Evolutionary conservation across 305 asterid species (phyloP).

Genomic region (Solanum hybrid): DNA sequence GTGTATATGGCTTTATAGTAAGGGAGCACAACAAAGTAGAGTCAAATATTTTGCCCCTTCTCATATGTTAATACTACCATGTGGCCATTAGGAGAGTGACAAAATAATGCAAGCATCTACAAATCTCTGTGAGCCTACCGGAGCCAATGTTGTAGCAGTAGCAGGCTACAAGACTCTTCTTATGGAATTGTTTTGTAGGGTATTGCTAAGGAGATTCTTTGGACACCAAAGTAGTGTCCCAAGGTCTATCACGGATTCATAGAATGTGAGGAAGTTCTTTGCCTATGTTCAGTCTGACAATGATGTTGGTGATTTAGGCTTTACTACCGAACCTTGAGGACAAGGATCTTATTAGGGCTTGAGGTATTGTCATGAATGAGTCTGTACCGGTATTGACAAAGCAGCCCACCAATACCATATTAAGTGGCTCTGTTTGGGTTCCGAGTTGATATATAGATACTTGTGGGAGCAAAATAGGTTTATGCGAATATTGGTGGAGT

Average conservation of each 20-base stretch:
- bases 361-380: background rate
- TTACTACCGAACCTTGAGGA: background rate
- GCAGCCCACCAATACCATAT: background rate
- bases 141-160: background rate
- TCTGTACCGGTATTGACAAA: background rate
- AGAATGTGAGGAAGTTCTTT: background rate
- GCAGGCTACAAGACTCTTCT: background rate
- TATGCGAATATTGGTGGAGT: background rate
- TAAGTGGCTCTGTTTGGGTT: background rate
- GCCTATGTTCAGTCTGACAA: background rate
- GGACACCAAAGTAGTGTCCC: background rate
- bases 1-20: background rate
- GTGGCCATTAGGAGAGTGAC: background rate
- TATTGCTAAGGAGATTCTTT: background rate
- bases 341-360: background rate
- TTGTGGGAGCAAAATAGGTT: background rate
- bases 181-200: background rate
- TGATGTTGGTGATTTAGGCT: background rate
- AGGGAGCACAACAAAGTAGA: background rate
- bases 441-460: background rate
- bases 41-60: background rate
- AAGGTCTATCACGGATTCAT: background rate
- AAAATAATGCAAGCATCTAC: background rate
- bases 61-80: background rate
- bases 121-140: background rate